Conservation (phyloP, 331 rosid genomes). For the Quercus tomentella region DNA sequence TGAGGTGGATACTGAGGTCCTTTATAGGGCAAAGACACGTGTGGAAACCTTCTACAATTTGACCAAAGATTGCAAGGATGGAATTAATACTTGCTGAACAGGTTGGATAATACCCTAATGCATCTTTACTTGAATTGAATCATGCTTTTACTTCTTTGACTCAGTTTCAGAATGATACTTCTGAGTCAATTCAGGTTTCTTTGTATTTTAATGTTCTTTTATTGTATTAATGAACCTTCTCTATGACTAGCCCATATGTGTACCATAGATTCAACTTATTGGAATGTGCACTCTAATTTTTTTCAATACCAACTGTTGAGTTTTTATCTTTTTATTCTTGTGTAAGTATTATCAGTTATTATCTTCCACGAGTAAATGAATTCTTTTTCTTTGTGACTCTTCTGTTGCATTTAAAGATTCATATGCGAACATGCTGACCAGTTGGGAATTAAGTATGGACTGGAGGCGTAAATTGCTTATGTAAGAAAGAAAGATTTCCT, state of each 20-base stretch:
- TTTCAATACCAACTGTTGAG: no score
- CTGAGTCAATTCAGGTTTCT: constrained; percentile 31
- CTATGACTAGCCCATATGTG: constrained; percentile 36
- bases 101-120: constrained; percentile 27
- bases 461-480: neutral
- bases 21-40: constrained; percentile 79
- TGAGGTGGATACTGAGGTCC: constrained; percentile 94
- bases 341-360: neutral
- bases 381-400: neutral
- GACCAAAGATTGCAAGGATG: constrained; percentile 94
- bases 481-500: neutral
- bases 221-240: constrained; percentile 34
- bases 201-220: constrained; percentile 42
- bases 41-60: constrained; percentile 90
- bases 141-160: constrained; percentile 13
- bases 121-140: constrained; percentile 21
- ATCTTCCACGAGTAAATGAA: neutral
- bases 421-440: neutral
- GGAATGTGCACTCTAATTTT: neutral
- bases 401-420: neutral
- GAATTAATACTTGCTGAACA: constrained; percentile 86
- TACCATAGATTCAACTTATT: constrained; percentile 25
- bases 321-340: no score
- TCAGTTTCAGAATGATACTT: constrained; percentile 35
- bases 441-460: constrained; percentile 12